These are phyloP conservation scores for Acer campestre DNA, from an alignment of 345 rosid genomes.

Conservation along the genomic window DNA sequence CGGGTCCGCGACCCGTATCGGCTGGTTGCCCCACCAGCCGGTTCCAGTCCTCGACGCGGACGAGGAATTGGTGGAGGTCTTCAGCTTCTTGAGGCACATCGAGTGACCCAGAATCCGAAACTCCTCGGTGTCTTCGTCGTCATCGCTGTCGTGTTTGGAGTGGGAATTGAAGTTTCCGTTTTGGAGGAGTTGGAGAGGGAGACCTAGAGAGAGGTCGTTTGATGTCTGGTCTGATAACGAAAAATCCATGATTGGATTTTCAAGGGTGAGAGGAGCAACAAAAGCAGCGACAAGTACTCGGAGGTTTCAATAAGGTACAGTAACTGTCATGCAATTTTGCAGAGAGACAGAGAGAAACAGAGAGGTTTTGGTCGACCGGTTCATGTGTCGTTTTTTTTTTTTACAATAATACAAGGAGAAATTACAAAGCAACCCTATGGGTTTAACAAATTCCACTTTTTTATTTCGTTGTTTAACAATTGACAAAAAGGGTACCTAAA, in stretches of 20 bases:
- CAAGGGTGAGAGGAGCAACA: background rate
- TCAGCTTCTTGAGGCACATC: constrained; percentile 45
- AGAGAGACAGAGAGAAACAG: background rate
- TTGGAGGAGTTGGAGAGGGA: background rate
- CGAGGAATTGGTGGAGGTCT: constrained; percentile 23
- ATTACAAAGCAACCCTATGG: no score
- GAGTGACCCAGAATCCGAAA: constrained; percentile 70
- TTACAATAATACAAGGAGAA: no score
- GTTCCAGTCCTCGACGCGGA: constrained; percentile 41
- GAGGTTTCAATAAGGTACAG: background rate
- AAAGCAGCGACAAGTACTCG: background rate
- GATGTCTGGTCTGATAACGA: background rate
- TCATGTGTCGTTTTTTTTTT: no score
- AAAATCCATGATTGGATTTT: background rate
- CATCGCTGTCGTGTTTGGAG: background rate
- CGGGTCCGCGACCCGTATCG: constrained; percentile 51
- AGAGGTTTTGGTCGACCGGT: background rate
- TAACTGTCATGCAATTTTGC: background rate
- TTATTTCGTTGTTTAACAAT: no score
- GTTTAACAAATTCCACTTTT: no score
- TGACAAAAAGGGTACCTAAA: no score
- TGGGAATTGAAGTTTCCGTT: background rate
- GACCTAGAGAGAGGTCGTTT: constrained; percentile 1
- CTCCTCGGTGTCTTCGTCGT: constrained; percentile 46
- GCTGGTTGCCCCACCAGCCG: constrained; percentile 57